A percentile compares a stretch with the other conserved stretches of the same genome.
phyloP scores from a whole-genome alignment of 2,329 filamentous ascomycete genomes.

The Trichoderma pleuroti region DNA sequence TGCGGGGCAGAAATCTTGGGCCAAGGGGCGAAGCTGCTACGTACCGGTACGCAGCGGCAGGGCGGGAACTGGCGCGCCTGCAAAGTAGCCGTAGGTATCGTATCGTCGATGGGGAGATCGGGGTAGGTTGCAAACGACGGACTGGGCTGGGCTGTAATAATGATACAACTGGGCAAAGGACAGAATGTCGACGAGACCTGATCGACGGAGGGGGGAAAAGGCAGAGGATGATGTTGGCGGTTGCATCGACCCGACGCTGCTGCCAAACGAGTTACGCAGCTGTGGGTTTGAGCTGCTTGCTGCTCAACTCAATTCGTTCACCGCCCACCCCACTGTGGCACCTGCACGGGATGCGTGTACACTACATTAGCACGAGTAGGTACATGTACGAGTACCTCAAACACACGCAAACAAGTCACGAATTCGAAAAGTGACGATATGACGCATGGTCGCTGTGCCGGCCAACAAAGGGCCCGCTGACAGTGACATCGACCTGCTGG shows the following conservation, averaged over 20 bases:
- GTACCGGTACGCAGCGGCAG: constrained; percentile 11
- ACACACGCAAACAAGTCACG: neutral
- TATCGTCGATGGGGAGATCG: neutral
- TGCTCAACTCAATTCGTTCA: constrained; percentile 10
- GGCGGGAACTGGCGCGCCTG: neutral
- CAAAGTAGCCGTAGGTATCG: neutral
- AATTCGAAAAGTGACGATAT: constrained; percentile 13
- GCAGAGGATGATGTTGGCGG: neutral
- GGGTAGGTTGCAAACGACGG: neutral
- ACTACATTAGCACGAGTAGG: no score
- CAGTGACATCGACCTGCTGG: neutral
- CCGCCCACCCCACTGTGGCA: constrained; percentile 17
- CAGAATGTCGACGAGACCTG: neutral
- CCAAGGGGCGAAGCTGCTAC: neutral
- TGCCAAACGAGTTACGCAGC: constrained; percentile 12
- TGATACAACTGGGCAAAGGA: neutral
- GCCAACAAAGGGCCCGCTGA: constrained; percentile 8
- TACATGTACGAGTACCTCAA: neutral
- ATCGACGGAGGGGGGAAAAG: constrained; percentile 5
- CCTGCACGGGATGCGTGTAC: constrained; percentile 1
- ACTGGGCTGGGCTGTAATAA: neutral
- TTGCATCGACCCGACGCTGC: constrained; percentile 9
- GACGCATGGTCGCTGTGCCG: constrained; percentile 7
- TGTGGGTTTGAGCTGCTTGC: constrained; percentile 4
- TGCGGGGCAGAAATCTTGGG: constrained; percentile 10